Evolutionary conservation across 306 rosid species (phyloP).

Genomic region (Cucurbita maxima): DNA sequence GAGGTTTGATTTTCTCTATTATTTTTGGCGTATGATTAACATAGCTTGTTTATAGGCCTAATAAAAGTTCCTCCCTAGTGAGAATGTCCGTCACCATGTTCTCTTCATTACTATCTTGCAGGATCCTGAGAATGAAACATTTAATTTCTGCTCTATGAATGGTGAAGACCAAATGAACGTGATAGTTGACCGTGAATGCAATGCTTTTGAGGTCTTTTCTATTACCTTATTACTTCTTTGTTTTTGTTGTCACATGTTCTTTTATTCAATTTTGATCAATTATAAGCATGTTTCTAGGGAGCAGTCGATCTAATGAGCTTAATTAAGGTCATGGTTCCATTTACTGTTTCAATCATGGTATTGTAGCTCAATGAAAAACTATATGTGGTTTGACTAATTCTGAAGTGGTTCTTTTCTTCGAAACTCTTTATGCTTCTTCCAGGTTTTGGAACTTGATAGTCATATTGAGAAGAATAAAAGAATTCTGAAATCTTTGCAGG

Average conservation of each 20-base stretch:
- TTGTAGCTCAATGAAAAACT: not conserved
- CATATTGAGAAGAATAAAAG: slow-evolving; percentile 46
- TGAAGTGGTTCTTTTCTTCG: not conserved
- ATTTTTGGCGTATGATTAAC: not conserved
- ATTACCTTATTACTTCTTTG: slow-evolving; percentile 3
- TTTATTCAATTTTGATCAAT: not conserved
- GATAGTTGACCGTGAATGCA: slow-evolving; percentile 11
- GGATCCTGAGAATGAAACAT: slow-evolving; percentile 28
- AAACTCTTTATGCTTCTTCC: slow-evolving; percentile 15
- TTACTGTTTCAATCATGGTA: not conserved
- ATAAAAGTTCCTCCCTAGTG: not conserved
- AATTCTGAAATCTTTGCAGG: slow-evolving; percentile 46
- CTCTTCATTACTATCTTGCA: slow-evolving; percentile 4
- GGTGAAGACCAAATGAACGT: slow-evolving; percentile 17
- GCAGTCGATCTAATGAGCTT: not conserved
- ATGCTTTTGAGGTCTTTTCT: slow-evolving; percentile 40
- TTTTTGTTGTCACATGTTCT: slow-evolving; percentile 3
- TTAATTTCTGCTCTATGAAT: slow-evolving; percentile 16
- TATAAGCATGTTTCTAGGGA: not conserved
- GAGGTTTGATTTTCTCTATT: not conserved
- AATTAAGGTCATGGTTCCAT: not conserved
- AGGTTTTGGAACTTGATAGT: slow-evolving; percentile 59
- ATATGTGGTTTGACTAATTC: not conserved
- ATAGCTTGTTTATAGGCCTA: not conserved
- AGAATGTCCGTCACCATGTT: not conserved